Percentiles rank a stretch among this genome's conserved stretches.
These are phyloP conservation scores for Begonia masoniana DNA, from an alignment of 306 rosid species.

Conservation along the genomic window DNA sequence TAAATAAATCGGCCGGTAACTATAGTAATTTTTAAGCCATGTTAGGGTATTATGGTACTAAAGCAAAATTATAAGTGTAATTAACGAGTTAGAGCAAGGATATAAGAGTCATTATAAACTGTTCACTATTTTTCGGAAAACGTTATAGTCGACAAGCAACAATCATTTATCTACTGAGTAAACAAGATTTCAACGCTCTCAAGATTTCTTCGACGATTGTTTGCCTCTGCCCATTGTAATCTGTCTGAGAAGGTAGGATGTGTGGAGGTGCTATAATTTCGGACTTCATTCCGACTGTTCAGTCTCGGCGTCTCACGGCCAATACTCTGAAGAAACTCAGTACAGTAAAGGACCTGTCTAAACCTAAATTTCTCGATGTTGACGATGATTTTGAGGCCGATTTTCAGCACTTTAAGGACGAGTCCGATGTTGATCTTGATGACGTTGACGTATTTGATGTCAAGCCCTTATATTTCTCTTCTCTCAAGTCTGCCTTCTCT, in stretches of 20 bases:
- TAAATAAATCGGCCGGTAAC: too few relatives aligned
- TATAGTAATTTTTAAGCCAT: too few relatives aligned
- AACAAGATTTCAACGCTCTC: too few relatives aligned
- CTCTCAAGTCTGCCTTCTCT: neutral
- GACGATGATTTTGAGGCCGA: constrained; percentile 65
- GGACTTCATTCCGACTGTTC: constrained; percentile 52
- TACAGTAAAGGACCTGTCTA: constrained; percentile 21
- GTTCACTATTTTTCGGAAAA: too few relatives aligned
- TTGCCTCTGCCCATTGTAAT: too few relatives aligned
- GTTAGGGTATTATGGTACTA: too few relatives aligned
- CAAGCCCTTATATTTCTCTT: neutral
- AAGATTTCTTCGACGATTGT: too few relatives aligned
- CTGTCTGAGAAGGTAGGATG: constrained; percentile 22
- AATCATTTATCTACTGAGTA: too few relatives aligned
- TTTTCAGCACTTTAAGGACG: constrained; percentile 1
- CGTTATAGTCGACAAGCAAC: too few relatives aligned
- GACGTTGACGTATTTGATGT: neutral
- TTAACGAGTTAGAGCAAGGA: too few relatives aligned
- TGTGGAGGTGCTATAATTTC: constrained; percentile 98
- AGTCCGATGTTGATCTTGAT: constrained; percentile 1
- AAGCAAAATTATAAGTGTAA: too few relatives aligned
- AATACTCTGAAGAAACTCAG: constrained; percentile 44
- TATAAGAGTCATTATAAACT: too few relatives aligned
- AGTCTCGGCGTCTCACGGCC: constrained; percentile 39
- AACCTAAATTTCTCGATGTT: constrained; percentile 25